Percentiles rank a stretch among this genome's conserved stretches.
Conservation (phyloP, 345 rosid genomes). For the Citrus mangshanensis region DNA sequence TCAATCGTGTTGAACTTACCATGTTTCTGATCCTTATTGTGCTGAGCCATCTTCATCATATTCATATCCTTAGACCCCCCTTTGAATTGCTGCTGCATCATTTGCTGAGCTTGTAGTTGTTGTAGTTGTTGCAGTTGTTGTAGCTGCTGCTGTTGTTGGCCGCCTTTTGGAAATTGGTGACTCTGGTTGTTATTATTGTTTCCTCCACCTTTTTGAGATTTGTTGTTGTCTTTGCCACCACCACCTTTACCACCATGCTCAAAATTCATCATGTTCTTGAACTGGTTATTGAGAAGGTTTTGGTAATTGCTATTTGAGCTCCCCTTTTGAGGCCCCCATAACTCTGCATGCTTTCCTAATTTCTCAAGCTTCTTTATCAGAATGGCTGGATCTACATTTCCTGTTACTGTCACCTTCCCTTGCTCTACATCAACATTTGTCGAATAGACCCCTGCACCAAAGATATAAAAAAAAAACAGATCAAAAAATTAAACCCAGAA, state of each 20-base stretch:
- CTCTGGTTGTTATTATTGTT: not conserved
- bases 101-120: slow-evolving; percentile 11
- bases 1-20: slow-evolving; percentile 61
- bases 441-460: slow-evolving; percentile 63
- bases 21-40: slow-evolving; percentile 59
- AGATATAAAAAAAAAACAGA: not conserved
- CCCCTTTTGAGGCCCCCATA: slow-evolving; percentile 57
- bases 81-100: slow-evolving; percentile 48
- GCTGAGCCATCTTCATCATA: slow-evolving; percentile 22
- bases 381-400: slow-evolving; percentile 67
- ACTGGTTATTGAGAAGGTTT: slow-evolving; percentile 40
- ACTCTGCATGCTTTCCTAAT: slow-evolving; percentile 88
- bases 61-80: slow-evolving; percentile 45
- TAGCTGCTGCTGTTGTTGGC: slow-evolving; percentile 35
- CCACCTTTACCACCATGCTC: slow-evolving; percentile 37
- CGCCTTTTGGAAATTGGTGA: slow-evolving; percentile 26
- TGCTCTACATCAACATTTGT: slow-evolving; percentile 68
- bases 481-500: not conserved
- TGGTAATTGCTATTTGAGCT: slow-evolving; percentile 31
- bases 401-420: slow-evolving; percentile 81
- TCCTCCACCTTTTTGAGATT: slow-evolving; percentile 46
- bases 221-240: slow-evolving; percentile 45
- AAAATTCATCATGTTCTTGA: slow-evolving; percentile 54
- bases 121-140: slow-evolving; percentile 39
- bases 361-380: slow-evolving; percentile 79